A percentile compares a stretch with the other conserved stretches of the same genome.
These are phyloP conservation scores for Annulohypoxylon moriforme DNA, from an alignment of 495 filamentous ascomycete species.

Conservation along the genomic window DNA sequence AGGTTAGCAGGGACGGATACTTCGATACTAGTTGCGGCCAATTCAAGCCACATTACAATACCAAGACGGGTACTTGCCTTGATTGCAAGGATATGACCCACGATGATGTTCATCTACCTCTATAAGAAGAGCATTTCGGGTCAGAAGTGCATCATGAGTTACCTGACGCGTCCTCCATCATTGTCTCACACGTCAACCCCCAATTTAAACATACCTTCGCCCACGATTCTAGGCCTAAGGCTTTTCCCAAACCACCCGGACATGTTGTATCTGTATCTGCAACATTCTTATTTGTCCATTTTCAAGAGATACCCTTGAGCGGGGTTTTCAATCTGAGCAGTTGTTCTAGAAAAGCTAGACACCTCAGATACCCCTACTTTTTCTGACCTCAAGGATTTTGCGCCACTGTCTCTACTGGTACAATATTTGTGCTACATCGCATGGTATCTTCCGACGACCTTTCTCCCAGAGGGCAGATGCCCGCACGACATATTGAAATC, in stretches of 20 bases:
- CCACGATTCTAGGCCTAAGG: neutral
- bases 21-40: neutral
- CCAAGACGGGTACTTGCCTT: slow-evolving; percentile 32
- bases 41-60: slow-evolving; percentile 1
- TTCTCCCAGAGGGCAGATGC: slow-evolving; percentile 5
- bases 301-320: neutral
- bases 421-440: slow-evolving; percentile 1
- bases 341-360: slow-evolving; percentile 4
- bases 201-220: neutral
- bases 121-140: neutral
- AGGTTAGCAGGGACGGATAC: neutral
- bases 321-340: neutral
- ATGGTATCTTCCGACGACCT: slow-evolving; percentile 4
- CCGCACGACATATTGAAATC: slow-evolving; percentile 4
- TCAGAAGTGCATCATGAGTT: neutral
- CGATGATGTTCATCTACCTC: neutral
- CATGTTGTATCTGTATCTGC: neutral
- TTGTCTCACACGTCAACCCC: slow-evolving; percentile 24
- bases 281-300: slow-evolving; percentile 3
- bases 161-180: neutral
- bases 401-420: slow-evolving; percentile 4
- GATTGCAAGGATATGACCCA: neutral
- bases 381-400: neutral
- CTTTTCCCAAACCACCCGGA: neutral
- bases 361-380: neutral